Percentiles rank a stretch among this genome's conserved stretches.
Evolutionary conservation across 1,284 basidiomycete species (phyloP).

Genomic region (Irpex sp.): DNA sequence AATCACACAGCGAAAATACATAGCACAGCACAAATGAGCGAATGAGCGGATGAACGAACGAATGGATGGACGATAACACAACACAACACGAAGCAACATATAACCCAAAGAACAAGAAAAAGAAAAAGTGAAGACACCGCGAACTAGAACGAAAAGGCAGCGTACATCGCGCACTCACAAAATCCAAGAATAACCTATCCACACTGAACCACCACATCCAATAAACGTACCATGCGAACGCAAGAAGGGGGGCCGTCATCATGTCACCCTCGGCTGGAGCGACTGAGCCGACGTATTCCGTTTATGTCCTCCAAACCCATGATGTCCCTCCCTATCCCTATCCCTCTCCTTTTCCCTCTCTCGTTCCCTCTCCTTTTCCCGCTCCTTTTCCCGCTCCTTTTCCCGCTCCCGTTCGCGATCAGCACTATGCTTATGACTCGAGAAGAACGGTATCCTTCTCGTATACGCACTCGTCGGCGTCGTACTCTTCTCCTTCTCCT

Average conservation of each 20-base stretch:
- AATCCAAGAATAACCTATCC: no score
- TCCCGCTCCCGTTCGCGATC: conserved; percentile 33
- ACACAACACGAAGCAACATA: conserved; percentile 2
- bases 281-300: conserved; percentile 61
- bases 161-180: no score
- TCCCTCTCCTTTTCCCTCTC: not conserved
- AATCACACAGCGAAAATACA: conserved; percentile 6
- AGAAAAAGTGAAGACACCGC: no score
- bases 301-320: conserved; percentile 39
- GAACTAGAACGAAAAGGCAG: no score
- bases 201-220: no score
- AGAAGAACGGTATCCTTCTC: conserved; percentile 63
- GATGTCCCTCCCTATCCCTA: conserved; percentile 2
- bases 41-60: no score
- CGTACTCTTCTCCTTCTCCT: conserved; percentile 18
- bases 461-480: conserved; percentile 42
- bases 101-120: conserved; percentile 4
- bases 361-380: conserved; percentile 12
- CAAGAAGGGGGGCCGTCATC: no score
- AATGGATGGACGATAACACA: no score
- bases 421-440: conserved; percentile 34
- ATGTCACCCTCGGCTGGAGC: conserved; percentile 22
- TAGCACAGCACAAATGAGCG: conserved; percentile 1
- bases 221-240: no score
- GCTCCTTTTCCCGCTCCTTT: conserved; percentile 19